phyloP scores from a whole-genome alignment of 257 asterid species.

The Knoxia roxburghii region DNA sequence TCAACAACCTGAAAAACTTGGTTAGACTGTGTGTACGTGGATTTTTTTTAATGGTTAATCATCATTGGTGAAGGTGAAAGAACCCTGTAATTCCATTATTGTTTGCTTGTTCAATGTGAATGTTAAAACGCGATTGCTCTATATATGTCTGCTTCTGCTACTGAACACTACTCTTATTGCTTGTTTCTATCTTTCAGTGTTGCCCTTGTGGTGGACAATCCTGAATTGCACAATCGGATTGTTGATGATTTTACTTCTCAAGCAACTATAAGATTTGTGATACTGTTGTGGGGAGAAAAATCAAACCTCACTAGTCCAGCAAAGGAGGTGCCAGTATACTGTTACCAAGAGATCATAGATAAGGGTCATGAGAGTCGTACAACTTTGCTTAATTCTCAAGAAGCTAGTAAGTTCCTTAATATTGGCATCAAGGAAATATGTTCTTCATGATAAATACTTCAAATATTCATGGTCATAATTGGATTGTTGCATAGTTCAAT shows the following conservation, averaged over 20 bases:
- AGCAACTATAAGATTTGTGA: conserved; percentile 50
- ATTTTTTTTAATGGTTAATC: background rate
- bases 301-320: conserved; percentile 44
- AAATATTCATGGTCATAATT: background rate
- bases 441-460: background rate
- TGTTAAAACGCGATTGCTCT: background rate
- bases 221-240: conserved; percentile 51
- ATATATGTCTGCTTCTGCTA: conserved; percentile 5
- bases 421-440: background rate
- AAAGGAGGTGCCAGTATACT: conserved; percentile 44
- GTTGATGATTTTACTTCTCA: conserved; percentile 41
- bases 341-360: conserved; percentile 60
- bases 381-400: conserved; percentile 45
- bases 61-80: background rate
- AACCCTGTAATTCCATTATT: background rate
- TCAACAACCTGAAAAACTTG: too few species aligned
- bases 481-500: background rate
- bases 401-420: conserved; percentile 53
- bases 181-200: conserved; percentile 45
- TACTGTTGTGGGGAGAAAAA: conserved; percentile 86
- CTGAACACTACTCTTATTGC: conserved; percentile 4
- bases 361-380: conserved; percentile 59
- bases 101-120: background rate
- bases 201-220: conserved; percentile 81
- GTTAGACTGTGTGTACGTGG: background rate